Evolutionary conservation across 106 monocot genomes (phyloP).

Genomic region (Gastrodia elata): DNA sequence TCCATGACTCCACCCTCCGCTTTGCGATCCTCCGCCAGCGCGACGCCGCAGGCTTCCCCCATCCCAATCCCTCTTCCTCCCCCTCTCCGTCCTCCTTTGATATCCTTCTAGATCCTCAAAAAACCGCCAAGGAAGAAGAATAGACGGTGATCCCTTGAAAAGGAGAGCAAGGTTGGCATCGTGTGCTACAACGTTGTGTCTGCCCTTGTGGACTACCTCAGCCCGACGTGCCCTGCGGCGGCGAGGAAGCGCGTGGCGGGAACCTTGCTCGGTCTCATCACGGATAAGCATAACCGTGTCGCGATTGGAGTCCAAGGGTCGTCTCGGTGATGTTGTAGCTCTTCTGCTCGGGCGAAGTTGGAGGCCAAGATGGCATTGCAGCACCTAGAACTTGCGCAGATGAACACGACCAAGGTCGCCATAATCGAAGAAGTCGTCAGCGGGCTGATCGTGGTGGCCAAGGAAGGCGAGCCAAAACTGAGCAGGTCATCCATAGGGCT

Average conservation of each 20-base stretch:
- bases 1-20: conserved; percentile 51
- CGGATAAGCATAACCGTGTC: conserved; percentile 50
- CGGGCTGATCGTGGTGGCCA: conserved; percentile 28
- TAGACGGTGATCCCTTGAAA: conserved; percentile 23
- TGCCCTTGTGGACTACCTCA: conserved; percentile 37
- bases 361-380: conserved; percentile 72
- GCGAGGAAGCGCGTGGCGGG: conserved; percentile 59
- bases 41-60: conserved; percentile 18
- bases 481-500: conserved; percentile 42
- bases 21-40: conserved; percentile 46
- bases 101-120: background rate
- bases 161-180: conserved; percentile 45
- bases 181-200: conserved; percentile 55
- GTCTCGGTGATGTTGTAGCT: conserved; percentile 54
- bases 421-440: conserved; percentile 28
- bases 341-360: conserved; percentile 29
- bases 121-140: too few relatives aligned
- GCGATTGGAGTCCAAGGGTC: conserved; percentile 58
- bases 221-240: conserved; percentile 18
- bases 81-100: conserved; percentile 7
- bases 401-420: conserved; percentile 47
- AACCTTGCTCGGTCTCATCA: conserved; percentile 54
- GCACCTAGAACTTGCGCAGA: conserved; percentile 34
- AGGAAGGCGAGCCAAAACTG: conserved; percentile 4
- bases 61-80: conserved; percentile 20